Conservation (phyloP, 345 rosid species). For the Sapria himalayana region DNA sequence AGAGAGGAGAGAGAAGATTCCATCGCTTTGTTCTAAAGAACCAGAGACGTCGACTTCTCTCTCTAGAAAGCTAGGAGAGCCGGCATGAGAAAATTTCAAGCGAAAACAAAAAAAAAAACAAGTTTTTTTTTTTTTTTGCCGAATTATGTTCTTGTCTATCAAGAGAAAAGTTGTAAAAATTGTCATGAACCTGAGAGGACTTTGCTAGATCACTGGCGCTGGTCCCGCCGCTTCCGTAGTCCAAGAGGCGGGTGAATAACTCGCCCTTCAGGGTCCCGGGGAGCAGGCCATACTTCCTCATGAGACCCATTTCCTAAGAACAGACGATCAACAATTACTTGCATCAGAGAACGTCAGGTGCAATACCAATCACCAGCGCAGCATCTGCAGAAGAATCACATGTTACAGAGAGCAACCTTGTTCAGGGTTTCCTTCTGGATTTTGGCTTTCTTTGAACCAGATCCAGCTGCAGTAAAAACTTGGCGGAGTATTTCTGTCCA, state of each 20-base stretch:
- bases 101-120: no score
- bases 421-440: conserved; percentile 30
- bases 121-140: no score
- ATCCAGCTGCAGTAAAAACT: conserved; percentile 77
- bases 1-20: no score
- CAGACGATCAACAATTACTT: not conserved
- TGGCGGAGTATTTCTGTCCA: conserved; percentile 80
- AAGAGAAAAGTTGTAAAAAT: no score
- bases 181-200: conserved; percentile 41
- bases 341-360: not conserved
- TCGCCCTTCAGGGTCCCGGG: conserved; percentile 72
- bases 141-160: no score
- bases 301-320: conserved; percentile 53
- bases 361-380: not conserved
- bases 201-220: conserved; percentile 56
- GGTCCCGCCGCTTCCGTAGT: conserved; percentile 52
- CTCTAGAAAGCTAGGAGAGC: no score
- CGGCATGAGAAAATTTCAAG: no score
- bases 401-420: conserved; percentile 27
- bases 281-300: conserved; percentile 49
- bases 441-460: conserved; percentile 46
- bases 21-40: no score
- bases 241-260: conserved; percentile 38
- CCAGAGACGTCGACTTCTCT: no score
- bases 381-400: not conserved